phyloP scores from a whole-genome alignment of 768 basidiomycete genomes.

The Mycena vitilis region DNA sequence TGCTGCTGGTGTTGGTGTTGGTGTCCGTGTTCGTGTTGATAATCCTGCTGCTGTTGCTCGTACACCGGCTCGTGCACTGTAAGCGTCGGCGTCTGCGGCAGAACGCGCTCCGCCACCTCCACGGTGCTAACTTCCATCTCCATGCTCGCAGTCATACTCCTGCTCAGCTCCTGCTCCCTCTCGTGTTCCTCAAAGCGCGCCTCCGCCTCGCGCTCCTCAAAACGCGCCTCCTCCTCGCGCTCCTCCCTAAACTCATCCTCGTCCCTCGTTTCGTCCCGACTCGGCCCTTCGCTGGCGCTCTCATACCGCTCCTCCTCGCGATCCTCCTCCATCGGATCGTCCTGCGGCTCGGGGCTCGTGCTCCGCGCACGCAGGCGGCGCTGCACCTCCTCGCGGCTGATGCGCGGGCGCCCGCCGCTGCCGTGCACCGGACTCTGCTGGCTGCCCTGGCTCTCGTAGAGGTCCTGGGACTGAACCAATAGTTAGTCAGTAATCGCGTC shows the following conservation, averaged over 20 bases:
- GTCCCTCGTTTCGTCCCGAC: constrained; percentile 31
- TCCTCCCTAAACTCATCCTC: constrained; percentile 38
- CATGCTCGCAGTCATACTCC: constrained; percentile 11
- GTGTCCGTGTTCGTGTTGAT: background rate
- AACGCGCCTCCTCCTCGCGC: constrained; percentile 35
- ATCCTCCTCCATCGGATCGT: constrained; percentile 26
- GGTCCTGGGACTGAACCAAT: background rate
- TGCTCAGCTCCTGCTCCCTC: constrained; percentile 11
- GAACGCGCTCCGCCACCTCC: constrained; percentile 29
- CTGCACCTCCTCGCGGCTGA: constrained; percentile 67
- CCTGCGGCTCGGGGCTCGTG: constrained; percentile 42
- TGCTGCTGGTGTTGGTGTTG: background rate
- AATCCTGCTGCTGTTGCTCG: background rate
- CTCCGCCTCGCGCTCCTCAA: constrained; percentile 30
- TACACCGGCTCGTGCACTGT: background rate
- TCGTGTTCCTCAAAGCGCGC: constrained; percentile 25
- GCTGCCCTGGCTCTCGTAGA: background rate
- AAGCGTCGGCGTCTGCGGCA: constrained; percentile 1
- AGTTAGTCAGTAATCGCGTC: background rate
- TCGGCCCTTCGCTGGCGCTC: constrained; percentile 21
- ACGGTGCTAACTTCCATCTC: constrained; percentile 24
- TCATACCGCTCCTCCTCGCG: constrained; percentile 34
- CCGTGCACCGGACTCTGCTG: constrained; percentile 10
- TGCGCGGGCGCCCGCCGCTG: constrained; percentile 52
- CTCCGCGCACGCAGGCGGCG: constrained; percentile 62